phyloP scores from a whole-genome alignment of 2,329 filamentous ascomycete genomes.

The Dryadomyces sulphureus region DNA sequence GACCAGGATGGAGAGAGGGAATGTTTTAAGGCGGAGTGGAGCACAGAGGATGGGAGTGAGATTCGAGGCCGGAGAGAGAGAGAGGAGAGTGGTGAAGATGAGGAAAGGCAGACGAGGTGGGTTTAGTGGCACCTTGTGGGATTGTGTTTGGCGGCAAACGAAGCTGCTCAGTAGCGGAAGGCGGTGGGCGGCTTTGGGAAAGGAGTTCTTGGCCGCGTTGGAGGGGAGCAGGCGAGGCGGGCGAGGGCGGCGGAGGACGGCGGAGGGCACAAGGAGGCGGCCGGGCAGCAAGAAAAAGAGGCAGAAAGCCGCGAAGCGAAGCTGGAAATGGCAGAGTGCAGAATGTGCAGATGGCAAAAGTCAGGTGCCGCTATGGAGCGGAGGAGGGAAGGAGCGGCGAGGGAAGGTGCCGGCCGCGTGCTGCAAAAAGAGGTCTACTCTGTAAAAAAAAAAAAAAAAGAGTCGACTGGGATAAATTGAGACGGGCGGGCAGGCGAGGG shows the following conservation, averaged over 20 bases:
- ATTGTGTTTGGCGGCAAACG: conserved; percentile 5
- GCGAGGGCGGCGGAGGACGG: background rate
- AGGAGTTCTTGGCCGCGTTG: no score
- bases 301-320: background rate
- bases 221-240: background rate
- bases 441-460: background rate
- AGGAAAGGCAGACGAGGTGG: conserved; percentile 1
- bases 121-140: conserved; percentile 3
- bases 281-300: background rate
- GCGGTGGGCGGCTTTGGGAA: background rate
- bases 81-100: background rate
- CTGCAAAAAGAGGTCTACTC: no score
- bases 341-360: background rate
- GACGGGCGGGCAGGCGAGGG: background rate
- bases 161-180: conserved; percentile 3
- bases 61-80: background rate
- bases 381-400: background rate
- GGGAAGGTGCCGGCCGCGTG: background rate
- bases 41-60: background rate
- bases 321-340: background rate
- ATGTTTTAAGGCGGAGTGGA: background rate
- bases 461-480: background rate
- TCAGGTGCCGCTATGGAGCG: background rate
- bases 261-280: background rate
- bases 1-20: background rate